Evolutionary conservation across 352 stramenopile genomes (phyloP), one percentile per base, ranked within the genome.

Genomic region (Globisporangium iwayamae): DNA sequence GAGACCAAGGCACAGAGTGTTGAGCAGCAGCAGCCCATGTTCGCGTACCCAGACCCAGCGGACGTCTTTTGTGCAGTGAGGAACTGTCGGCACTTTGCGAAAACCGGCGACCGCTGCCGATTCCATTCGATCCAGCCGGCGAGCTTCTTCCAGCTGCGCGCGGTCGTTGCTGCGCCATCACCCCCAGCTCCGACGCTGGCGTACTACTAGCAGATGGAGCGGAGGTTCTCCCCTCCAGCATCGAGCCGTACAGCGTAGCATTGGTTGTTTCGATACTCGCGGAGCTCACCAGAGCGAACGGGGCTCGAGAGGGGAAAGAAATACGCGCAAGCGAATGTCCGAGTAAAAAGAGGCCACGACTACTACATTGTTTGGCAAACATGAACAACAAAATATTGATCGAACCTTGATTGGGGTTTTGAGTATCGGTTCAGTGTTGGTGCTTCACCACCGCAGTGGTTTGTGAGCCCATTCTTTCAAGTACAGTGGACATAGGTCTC

Each of bases 31-130:
- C 30, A 30, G 16, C 3, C 28, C 14, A 4, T 34, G 30, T 61
- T 46, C 25, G 47, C 16, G 28, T 63, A 65, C 39, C 71, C 78
- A 0, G 81, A 86, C 56, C 83, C 83, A 22, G 50, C 52, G 5
- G 65, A 75, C 4, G 69, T 87, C 36, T 87, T 89, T 39, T 93
- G 84, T 54, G 57, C 38, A 13, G 59, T 59, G 3, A 54, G 54
- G 1, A 74, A 68, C 20, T 93, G 84, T 56, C 67, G 32, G 60
- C 74, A 75, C 25, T 93, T 74, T 39, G 84, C 84, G 34, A 93
- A 93, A 65, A 84, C 74, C 4, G 78, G 76, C 41, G 71, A 82
- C 36, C 68, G 56, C 46, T 93, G 84, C 66, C 78, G 67, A 54
- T 93, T 91, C 62, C 83, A 93, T 63, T 79, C 81, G 22, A 39